Base-by-base conservation (phyloP, 2,329 filamentous ascomycete species). In the Truncatella angustata region DNA sequence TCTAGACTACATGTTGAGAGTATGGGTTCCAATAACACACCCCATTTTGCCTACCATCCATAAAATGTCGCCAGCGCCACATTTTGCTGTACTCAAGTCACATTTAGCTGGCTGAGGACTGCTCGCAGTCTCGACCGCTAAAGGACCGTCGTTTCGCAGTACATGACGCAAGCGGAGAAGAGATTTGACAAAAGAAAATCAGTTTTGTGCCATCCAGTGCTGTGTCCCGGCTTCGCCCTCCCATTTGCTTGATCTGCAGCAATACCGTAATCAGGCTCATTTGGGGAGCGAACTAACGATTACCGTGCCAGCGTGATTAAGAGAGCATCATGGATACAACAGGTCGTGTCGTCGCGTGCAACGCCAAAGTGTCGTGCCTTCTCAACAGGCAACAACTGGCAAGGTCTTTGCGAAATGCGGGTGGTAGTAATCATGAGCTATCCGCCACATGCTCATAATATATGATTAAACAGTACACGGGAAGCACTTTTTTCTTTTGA, bases 381-480 rank as follows among this genome's bases (percentile, higher is more conserved):
- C 26, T n/a, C 20, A 34, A 21, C 14, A 16, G 36, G 40, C 21
- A 10, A 16, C 12, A 21, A 28, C 14, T 9, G 21, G 16, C 10
- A 23, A 26, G 14, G 10, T 11, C 24, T 20, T 14, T 43, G 40
- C 20, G 20, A 9, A 18, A n/a, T 21, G 24, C 16, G 12, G 16
- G 16, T 16, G 20, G 23, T 20, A 34, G 23, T 10, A 34, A 43
- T 23, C 16, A 32, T 21, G 39, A 35, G 39, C 23, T 16, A 9
- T 14, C 11, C 26, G 32, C 26, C 11, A 20, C 6, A 18, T 39
- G 46, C 50, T 55, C 44, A 53, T 55, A 78, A 73, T 75, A 78
- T 73, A 65, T 58, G 67, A 78, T 78, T 76, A 77, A 71, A 75
- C 70, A 71, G 67, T 75, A 76, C 73, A 75, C 77, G 71, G 76